phyloP scores from a whole-genome alignment of 1,139 yeast genomes.

The Debaryomyces fabryi region DNA sequence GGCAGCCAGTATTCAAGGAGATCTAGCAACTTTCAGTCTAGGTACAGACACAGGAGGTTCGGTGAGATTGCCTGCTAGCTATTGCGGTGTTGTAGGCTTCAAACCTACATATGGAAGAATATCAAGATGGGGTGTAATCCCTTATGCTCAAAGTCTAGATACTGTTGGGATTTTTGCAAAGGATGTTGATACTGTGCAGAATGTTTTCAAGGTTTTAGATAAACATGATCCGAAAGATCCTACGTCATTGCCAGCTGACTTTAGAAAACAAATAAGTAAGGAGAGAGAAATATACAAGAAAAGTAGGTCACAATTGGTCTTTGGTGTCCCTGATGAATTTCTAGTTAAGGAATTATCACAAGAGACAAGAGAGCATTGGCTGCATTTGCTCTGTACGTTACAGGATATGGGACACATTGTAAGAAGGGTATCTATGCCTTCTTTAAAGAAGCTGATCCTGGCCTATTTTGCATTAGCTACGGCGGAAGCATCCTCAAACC shows the following conservation, averaged over 20 bases:
- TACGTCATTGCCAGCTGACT: constrained; percentile 55
- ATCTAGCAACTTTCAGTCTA: constrained; percentile 61
- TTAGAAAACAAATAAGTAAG: constrained; percentile 32
- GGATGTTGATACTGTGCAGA: constrained; percentile 42
- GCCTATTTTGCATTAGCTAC: constrained; percentile 87
- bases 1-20: constrained; percentile 86
- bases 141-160: constrained; percentile 93
- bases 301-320: constrained; percentile 28
- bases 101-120: constrained; percentile 92
- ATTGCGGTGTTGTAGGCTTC: constrained; percentile 81
- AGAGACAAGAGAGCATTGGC: constrained; percentile 51
- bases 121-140: constrained; percentile 88
- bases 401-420: constrained; percentile 56
- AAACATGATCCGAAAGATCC: constrained; percentile 75
- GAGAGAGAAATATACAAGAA: constrained; percentile 14
- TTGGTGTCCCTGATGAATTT: constrained; percentile 78
- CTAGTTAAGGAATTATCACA: constrained; percentile 56
- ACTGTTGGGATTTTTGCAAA: constrained; percentile 83
- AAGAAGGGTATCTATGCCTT: constrained; percentile 67
- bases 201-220: constrained; percentile 61
- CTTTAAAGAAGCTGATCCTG: constrained; percentile 68
- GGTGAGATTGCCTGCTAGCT: constrained; percentile 87
- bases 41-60: constrained; percentile 99
- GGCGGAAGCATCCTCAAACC: constrained; percentile 92
- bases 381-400: constrained; percentile 43